A percentile compares a stretch with the other conserved stretches of the same genome.
Evolutionary conservation across 202 grass and related monocot species (phyloP).

Genomic region (Saccharum hybrid): DNA sequence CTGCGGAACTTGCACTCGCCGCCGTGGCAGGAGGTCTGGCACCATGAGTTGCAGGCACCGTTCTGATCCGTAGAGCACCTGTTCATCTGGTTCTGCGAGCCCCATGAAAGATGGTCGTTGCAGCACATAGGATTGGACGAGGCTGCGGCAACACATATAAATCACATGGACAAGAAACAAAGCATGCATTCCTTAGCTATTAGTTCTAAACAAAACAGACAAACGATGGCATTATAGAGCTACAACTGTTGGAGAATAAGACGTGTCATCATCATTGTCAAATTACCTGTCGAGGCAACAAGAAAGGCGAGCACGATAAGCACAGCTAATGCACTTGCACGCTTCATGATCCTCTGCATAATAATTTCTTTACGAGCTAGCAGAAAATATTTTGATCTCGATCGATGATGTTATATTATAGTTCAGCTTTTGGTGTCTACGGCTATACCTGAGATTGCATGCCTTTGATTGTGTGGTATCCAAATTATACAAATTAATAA

Average conservation of each 20-base stretch:
- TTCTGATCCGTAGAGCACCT: too few relatives aligned
- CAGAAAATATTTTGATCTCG: not conserved
- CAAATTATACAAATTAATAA: not conserved
- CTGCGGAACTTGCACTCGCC: too few relatives aligned
- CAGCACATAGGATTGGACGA: too few relatives aligned
- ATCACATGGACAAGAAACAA: not conserved
- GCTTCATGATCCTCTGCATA: not conserved
- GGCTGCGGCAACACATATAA: too few relatives aligned
- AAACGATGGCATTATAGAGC: not conserved
- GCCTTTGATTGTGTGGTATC: not conserved
- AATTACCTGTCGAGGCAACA: not conserved
- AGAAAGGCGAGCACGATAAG: not conserved
- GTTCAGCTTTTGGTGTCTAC: not conserved
- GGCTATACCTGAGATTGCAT: not conserved
- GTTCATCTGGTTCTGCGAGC: too few relatives aligned
- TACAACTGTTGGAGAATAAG: not conserved
- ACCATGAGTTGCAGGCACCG: too few relatives aligned
- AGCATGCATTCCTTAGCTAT: not conserved
- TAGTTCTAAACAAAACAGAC: too few relatives aligned
- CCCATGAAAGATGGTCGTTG: too few relatives aligned
- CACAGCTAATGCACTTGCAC: not conserved
- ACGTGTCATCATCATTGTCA: not conserved
- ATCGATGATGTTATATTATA: not conserved
- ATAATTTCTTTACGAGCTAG: not conserved
- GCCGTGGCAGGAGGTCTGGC: too few relatives aligned